Evolutionary conservation across 495 filamentous ascomycete species (phyloP).

Genomic region (Aspergillus homomorphus): DNA sequence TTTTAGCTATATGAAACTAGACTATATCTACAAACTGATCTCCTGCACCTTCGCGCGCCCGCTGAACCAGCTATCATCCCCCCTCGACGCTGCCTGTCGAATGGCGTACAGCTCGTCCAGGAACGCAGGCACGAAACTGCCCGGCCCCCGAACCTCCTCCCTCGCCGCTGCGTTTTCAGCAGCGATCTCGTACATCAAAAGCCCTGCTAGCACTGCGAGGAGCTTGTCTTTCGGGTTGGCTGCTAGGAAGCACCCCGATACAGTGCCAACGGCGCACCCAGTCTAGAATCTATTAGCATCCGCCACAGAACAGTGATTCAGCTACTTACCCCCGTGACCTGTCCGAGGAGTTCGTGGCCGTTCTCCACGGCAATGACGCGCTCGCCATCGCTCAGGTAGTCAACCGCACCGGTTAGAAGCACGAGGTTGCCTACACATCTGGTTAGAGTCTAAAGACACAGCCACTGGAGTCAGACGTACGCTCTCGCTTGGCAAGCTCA

Average conservation of each 20-base stretch:
- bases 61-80: slow-evolving; percentile 51
- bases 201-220: slow-evolving; percentile 65
- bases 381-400: slow-evolving; percentile 75
- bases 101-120: slow-evolving; percentile 67
- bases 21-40: slow-evolving; percentile 30
- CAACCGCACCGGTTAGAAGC: slow-evolving; percentile 79
- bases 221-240: slow-evolving; percentile 57
- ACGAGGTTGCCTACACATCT: slow-evolving; percentile 55
- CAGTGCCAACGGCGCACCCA: slow-evolving; percentile 82
- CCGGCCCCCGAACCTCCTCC: slow-evolving; percentile 69
- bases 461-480: slow-evolving; percentile 26
- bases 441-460: background rate
- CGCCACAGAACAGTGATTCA: background rate
- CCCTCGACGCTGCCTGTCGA: slow-evolving; percentile 43
- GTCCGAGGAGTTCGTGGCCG: slow-evolving; percentile 73
- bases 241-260: slow-evolving; percentile 71
- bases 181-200: slow-evolving; percentile 81
- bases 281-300: slow-evolving; percentile 39
- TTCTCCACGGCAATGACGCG: slow-evolving; percentile 66
- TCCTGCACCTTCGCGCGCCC: slow-evolving; percentile 52
- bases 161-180: slow-evolving; percentile 66
- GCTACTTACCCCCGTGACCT: slow-evolving; percentile 66
- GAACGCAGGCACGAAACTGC: slow-evolving; percentile 84
- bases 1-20: background rate
- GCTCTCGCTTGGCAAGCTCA: slow-evolving; percentile 62